phyloP scores from a whole-genome alignment of 2,329 filamentous ascomycete genomes.

The Pochonia chlamydosporia region DNA sequence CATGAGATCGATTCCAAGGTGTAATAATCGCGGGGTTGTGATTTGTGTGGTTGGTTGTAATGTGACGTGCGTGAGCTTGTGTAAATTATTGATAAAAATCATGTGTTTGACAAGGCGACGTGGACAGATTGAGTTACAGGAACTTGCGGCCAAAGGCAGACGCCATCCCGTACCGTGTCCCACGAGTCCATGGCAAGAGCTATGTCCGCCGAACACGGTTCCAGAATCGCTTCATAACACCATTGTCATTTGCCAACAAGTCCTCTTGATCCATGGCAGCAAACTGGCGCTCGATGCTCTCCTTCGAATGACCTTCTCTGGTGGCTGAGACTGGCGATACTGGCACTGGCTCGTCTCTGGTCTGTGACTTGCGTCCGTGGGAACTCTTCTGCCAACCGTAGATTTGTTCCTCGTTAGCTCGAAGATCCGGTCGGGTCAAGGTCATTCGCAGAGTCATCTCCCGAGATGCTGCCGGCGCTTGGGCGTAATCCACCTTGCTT shows the following conservation, averaged over 20 bases:
- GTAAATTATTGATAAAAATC: not conserved
- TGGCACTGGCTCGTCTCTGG: constrained; percentile 26
- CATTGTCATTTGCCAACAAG: constrained; percentile 33
- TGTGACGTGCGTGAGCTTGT: not conserved
- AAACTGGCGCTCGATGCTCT: constrained; percentile 48
- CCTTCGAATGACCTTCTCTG: constrained; percentile 36
- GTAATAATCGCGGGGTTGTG: not conserved
- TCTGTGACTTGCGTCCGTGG: constrained; percentile 37
- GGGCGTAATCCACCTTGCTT: constrained; percentile 37
- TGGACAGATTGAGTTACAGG: no score
- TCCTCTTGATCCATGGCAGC: constrained; percentile 47
- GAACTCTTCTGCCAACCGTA: constrained; percentile 58
- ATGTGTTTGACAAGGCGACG: no score
- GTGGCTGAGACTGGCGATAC: constrained; percentile 22
- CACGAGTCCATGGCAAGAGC: not conserved
- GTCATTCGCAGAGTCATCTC: constrained; percentile 98
- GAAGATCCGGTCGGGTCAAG: constrained; percentile 80
- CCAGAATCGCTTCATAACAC: constrained; percentile 59
- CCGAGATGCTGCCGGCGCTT: constrained; percentile 52
- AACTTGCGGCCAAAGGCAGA: no score
- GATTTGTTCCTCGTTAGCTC: constrained; percentile 65
- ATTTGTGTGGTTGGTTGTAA: not conserved
- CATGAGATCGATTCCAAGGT: not conserved
- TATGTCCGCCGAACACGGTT: constrained; percentile 49
- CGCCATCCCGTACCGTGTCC: not conserved